Percentiles rank a stretch among this genome's conserved stretches.
Evolutionary conservation across 2,329 filamentous ascomycete species (phyloP).

Genomic region (Phialocephala subalpina): DNA sequence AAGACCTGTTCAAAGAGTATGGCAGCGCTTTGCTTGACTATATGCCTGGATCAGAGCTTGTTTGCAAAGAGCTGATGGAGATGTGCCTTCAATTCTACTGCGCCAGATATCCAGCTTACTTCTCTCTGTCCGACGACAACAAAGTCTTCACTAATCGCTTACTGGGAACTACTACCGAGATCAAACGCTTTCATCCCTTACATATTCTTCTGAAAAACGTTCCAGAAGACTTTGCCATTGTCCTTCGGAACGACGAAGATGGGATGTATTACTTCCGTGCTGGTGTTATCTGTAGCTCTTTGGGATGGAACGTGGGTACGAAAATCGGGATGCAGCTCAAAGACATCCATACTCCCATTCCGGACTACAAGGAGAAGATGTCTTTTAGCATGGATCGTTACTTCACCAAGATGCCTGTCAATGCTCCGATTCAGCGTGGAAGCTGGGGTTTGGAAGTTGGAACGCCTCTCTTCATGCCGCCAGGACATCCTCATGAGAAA

Average conservation of each 20-base stretch:
- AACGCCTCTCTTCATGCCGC: constrained; percentile 77
- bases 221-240: constrained; percentile 85
- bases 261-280: constrained; percentile 80
- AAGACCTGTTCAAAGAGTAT: constrained; percentile 68
- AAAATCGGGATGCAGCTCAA: constrained; percentile 77
- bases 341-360: constrained; percentile 77
- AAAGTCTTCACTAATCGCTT: constrained; percentile 73
- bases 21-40: constrained; percentile 70
- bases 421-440: constrained; percentile 81
- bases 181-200: constrained; percentile 70
- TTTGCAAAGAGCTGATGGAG: constrained; percentile 88
- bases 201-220: constrained; percentile 78
- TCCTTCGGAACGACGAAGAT: constrained; percentile 73
- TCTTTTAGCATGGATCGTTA: constrained; percentile 85
- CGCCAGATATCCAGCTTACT: constrained; percentile 78
- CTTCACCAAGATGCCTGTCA: constrained; percentile 79
- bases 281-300: constrained; percentile 78
- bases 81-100: constrained; percentile 84
- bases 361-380: constrained; percentile 90
- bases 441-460: constrained; percentile 86
- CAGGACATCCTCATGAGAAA: constrained; percentile 69
- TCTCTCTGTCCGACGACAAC: constrained; percentile 63
- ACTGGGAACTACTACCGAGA: constrained; percentile 65
- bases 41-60: constrained; percentile 79
- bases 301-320: constrained; percentile 80